Evolutionary conservation across 345 rosid species (phyloP), one percentile per base, ranked within the genome.

Genomic region (Gossypium anomalum): DNA sequence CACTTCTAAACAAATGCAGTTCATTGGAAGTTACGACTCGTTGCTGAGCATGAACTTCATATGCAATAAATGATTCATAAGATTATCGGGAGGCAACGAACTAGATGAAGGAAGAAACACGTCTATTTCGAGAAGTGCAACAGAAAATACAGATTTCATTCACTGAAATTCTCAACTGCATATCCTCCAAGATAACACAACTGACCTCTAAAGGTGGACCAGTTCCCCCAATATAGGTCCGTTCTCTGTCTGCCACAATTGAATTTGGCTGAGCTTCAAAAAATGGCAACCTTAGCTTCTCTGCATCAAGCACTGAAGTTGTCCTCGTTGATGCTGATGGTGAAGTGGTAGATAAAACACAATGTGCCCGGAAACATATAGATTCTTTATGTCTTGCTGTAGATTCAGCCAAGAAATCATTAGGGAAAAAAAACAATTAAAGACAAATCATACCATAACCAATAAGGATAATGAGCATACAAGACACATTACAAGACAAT

Each of bases 251-350:
- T 12, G 87, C 78, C 57, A 82, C 29, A 44, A 83, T 66, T 72
- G 93, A 79, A 80, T 83, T 83, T 67, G 90, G 78, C 76, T 81
- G 82, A 78, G 85, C 74, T 78, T 89, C 89, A 63, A 91, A 80
- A 77, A 93, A 87, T 65, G 97, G 85, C 60, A 93, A 82, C 82
- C 94, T 89, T 75, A 93, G 85, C 87, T 89, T 90, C 73, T 92
- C 92, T 76, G 89, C 81, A 73, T 91, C 96, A 80, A 90, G 85
- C 76, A 82, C 77, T 15, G 91, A 56, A 52, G 92, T 77, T 69
- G 90, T 52, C 53, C 78, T 51, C 15, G 83, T 67, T 2, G 20
- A 69, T 17, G 78, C 74, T 12, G 85, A 73, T 43, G 86, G 62
- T 25, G 97, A 81, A 53, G 91, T 66, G 25, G 94, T 82, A 64